Conservation (phyloP, 768 basidiomycete genomes). For the Galerina sulciceps region DNA sequence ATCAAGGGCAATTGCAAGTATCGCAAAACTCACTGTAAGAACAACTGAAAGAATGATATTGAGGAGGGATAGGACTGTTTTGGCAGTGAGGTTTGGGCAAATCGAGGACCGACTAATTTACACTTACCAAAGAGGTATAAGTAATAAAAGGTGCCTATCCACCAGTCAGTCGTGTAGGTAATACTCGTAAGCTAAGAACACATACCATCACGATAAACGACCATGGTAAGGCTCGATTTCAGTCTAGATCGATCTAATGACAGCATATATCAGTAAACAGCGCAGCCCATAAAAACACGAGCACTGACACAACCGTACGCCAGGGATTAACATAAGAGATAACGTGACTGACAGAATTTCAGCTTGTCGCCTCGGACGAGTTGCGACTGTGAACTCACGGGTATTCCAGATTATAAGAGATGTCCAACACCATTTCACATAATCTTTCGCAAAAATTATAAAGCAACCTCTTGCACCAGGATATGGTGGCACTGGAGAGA, state of each 20-base stretch:
- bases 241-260: neutral
- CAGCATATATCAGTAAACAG: neutral
- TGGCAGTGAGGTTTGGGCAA: neutral
- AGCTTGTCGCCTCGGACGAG: neutral
- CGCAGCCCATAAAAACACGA: neutral
- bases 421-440: neutral
- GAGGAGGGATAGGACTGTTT: slow-evolving; percentile 5
- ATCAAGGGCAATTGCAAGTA: neutral
- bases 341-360: neutral
- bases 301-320: neutral
- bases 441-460: neutral
- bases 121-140: slow-evolving; percentile 9
- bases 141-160: slow-evolving; percentile 6
- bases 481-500: neutral
- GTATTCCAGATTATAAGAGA: slow-evolving; percentile 1
- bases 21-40: slow-evolving; percentile 3
- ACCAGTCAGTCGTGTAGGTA: neutral
- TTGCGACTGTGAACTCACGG: neutral
- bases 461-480: neutral
- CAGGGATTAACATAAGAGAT: slow-evolving; percentile 1
- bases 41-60: slow-evolving; percentile 8
- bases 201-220: slow-evolving; percentile 13
- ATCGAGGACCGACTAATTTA: too few relatives aligned
- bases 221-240: slow-evolving; percentile 1
- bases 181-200: neutral